Evolutionary conservation across 176 grass and related monocot genomes (phyloP).

Genomic region (Avena insularis): DNA sequence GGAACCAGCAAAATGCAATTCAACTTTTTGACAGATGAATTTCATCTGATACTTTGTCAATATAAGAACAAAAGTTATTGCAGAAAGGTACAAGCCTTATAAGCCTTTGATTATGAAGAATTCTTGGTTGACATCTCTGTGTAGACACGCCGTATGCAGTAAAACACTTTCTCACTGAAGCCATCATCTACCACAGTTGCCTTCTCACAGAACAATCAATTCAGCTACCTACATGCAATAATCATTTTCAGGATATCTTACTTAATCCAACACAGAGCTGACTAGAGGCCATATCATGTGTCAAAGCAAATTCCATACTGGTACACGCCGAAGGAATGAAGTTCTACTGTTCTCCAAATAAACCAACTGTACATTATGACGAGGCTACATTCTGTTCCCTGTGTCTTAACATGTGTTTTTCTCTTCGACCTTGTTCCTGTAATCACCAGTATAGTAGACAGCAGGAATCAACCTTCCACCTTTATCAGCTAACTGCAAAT

Average conservation of each 20-base stretch:
- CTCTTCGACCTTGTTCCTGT: conserved; percentile 36
- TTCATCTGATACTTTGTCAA: conserved; percentile 4
- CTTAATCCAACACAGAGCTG: not conserved
- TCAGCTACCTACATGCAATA: not conserved
- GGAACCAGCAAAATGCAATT: not conserved
- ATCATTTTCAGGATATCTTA: not conserved
- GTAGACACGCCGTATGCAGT: not conserved
- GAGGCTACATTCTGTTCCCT: not conserved
- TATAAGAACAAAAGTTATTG: not conserved
- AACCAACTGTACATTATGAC: not conserved
- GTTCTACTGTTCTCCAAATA: conserved; percentile 1
- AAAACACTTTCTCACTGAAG: not conserved
- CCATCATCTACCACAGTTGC: not conserved
- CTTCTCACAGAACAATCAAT: not conserved
- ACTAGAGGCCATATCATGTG: not conserved
- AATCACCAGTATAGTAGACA: conserved; percentile 55
- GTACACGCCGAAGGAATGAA: not conserved
- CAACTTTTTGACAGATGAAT: not conserved
- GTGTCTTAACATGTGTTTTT: conserved; percentile 29
- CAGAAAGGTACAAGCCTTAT: conserved; percentile 31
- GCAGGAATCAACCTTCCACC: conserved; percentile 61
- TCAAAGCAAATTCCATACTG: not conserved
- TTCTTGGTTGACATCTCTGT: not conserved
- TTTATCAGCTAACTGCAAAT: conserved; percentile 47
- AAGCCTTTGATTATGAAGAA: conserved; percentile 23